Evolutionary conservation across 2,329 filamentous ascomycete genomes (phyloP).

Genomic region (Fusarium circinatum): DNA sequence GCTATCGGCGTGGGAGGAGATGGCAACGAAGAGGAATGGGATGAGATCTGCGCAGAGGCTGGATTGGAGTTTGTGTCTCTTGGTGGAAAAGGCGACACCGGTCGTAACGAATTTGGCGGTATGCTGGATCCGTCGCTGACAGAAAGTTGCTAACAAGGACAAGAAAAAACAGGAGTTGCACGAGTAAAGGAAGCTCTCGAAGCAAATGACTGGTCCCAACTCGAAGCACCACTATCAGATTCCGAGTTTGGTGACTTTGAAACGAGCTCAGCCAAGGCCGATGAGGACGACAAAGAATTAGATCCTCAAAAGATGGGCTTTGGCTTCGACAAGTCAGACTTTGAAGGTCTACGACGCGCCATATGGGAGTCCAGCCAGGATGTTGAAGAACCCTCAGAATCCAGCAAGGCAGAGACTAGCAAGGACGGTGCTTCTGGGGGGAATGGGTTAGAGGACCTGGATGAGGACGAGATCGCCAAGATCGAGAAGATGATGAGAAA

Average conservation of each 20-base stretch:
- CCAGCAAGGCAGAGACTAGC: constrained; percentile 17
- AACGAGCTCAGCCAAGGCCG: constrained; percentile 48
- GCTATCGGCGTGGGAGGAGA: constrained; percentile 66
- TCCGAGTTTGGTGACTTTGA: constrained; percentile 49
- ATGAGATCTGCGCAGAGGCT: constrained; percentile 65
- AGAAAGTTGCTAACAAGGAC: constrained; percentile 26
- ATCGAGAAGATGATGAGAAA: constrained; percentile 72
- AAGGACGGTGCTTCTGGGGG: constrained; percentile 16
- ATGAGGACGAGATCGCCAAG: constrained; percentile 66
- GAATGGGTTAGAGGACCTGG: constrained; percentile 52
- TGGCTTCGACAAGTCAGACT: constrained; percentile 62
- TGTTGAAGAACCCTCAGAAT: constrained; percentile 11
- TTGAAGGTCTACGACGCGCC: constrained; percentile 61
- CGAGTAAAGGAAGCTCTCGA: constrained; percentile 70
- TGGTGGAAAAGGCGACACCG: constrained; percentile 49
- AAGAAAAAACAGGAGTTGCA: constrained; percentile 68
- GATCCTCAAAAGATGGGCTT: constrained; percentile 63
- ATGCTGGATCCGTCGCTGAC: constrained; percentile 28
- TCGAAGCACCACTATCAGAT: constrained; percentile 36
- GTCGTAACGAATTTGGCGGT: constrained; percentile 70
- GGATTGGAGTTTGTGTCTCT: constrained; percentile 73
- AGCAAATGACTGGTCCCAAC: constrained; percentile 70
- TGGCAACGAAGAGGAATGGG: constrained; percentile 66
- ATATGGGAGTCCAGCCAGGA: constrained; percentile 58
- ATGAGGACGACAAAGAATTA: constrained; percentile 48